phyloP scores from a whole-genome alignment of 2,329 filamentous ascomycete species.

The Orbilia javanica region DNA sequence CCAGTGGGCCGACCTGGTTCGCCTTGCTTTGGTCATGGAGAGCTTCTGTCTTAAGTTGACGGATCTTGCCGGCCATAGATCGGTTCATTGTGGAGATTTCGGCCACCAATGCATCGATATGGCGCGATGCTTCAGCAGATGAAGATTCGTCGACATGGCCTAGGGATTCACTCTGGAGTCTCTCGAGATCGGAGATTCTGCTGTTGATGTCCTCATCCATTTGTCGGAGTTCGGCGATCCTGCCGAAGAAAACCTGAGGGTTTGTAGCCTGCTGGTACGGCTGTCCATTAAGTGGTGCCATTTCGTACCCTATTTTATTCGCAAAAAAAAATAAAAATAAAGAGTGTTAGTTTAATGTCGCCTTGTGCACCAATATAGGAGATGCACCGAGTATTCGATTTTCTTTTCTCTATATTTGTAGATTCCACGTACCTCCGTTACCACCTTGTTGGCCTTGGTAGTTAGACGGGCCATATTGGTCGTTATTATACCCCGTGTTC shows the following conservation, averaged over 20 bases:
- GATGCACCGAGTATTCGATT: background rate
- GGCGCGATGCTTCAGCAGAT: conserved; percentile 74
- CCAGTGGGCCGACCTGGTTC: conserved; percentile 83
- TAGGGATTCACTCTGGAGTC: conserved; percentile 78
- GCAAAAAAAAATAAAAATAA: too few relatives aligned
- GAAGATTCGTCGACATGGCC: conserved; percentile 79
- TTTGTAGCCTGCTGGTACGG: conserved; percentile 41
- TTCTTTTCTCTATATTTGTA: background rate
- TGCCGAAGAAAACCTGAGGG: conserved; percentile 58
- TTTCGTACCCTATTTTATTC: conserved; percentile 54
- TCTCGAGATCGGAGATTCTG: conserved; percentile 78
- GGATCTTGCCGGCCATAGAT: conserved; percentile 81
- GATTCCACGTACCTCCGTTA: conserved; percentile 35
- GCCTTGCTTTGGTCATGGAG: conserved; percentile 81
- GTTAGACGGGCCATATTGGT: conserved; percentile 52
- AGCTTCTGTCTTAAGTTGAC: conserved; percentile 82
- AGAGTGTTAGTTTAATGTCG: background rate
- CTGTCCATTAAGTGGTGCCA: conserved; percentile 42
- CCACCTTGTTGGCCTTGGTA: conserved; percentile 42
- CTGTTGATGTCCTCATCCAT: conserved; percentile 80
- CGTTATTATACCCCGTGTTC: conserved; percentile 54
- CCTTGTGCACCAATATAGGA: background rate
- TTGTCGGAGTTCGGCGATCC: conserved; percentile 58
- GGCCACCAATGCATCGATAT: conserved; percentile 79
- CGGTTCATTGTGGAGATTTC: conserved; percentile 88